Base-by-base conservation (phyloP, 2,329 filamentous ascomycete species). In the Coleophoma crateriformis region DNA sequence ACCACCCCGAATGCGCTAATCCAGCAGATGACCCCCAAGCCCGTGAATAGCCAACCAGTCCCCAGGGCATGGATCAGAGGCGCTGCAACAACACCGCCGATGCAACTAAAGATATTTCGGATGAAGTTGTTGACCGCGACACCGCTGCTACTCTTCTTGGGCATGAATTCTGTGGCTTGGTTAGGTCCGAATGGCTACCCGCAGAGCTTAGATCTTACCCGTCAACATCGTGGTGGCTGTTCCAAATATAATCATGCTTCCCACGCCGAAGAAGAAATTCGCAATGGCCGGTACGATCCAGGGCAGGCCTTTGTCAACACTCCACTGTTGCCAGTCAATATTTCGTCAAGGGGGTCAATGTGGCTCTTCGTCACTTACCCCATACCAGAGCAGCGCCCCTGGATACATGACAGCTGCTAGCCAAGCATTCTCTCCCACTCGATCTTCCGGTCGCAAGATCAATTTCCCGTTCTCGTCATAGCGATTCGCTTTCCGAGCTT, bases 121-220 rank as follows among this genome's bases (percentile, higher is more conserved):
- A 88, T 74, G 60, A 92, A 88, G 63, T 92, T 92, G 67, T 92
- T 91, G 40, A 91, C 73, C 0, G 88, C 89, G 3, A 92, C 86
- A 1, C 87, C 88, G 11, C 79, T 79, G 4, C 82, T 87, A 45
- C 84, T 85, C 54, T 78, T 76, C 39, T 80, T 76, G 13, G 87
- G 87, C 75, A 92, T 85, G 62, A 92, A 90, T 62, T 94, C 88
- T 0, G 88, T 92, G 56, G 94, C 72, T 45, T 77, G 17, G 22
- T 41, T 19, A 41, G 39, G 22, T 22, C 39, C 13, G 12, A 3
- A 22, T 22, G 1, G 19, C 22, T 20, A 65, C 1, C 77, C 69
- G 0, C 38, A 27, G 10, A 14, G 19, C 27, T 27, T 10, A 6
- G 20, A 13, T 47, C 45, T 45, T 42, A 49, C 45, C 88, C 0